These are phyloP conservation scores for Fusarium sp. DNA, from an alignment of 2,329 filamentous ascomycete genomes.

Conservation along the genomic window DNA sequence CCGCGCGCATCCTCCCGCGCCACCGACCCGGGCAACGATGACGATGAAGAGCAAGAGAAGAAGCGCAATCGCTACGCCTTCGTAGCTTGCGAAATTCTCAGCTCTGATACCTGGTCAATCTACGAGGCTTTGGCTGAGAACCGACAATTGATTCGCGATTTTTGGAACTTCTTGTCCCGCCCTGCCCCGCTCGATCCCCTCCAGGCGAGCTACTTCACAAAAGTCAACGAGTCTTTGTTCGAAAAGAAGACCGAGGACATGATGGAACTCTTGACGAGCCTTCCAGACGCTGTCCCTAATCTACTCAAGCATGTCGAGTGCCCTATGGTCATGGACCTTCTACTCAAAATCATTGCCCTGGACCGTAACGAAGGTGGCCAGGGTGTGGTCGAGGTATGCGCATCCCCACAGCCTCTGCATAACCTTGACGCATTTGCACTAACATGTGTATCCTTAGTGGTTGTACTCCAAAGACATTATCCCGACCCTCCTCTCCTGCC, in stretches of 20 bases:
- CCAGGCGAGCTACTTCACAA: conserved; percentile 98
- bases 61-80: conserved; percentile 94
- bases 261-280: conserved; percentile 87
- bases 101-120: conserved; percentile 97
- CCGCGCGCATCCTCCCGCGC: conserved; percentile 68
- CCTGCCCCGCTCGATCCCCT: conserved; percentile 91
- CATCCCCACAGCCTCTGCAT: conserved; percentile 3
- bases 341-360: conserved; percentile 96
- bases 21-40: conserved; percentile 63
- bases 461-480: conserved; percentile 91
- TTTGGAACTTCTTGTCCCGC: conserved; percentile 91
- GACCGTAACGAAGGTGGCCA: conserved; percentile 93
- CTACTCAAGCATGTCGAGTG: conserved; percentile 96
- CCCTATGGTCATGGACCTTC: conserved; percentile 97
- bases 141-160: conserved; percentile 81
- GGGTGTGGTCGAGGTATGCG: conserved; percentile 89
- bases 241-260: conserved; percentile 99
- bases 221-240: conserved; percentile 97
- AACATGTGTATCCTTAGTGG: conserved; percentile 73
- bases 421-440: conserved; percentile 29
- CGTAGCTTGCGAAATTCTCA: conserved; percentile 91
- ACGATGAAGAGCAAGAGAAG: conserved; percentile 87
- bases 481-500: conserved; percentile 86
- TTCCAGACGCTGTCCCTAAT: conserved; percentile 85
- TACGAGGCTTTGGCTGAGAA: conserved; percentile 93